phyloP scores from a whole-genome alignment of 768 basidiomycete genomes.

The Boletus patriciae region DNA sequence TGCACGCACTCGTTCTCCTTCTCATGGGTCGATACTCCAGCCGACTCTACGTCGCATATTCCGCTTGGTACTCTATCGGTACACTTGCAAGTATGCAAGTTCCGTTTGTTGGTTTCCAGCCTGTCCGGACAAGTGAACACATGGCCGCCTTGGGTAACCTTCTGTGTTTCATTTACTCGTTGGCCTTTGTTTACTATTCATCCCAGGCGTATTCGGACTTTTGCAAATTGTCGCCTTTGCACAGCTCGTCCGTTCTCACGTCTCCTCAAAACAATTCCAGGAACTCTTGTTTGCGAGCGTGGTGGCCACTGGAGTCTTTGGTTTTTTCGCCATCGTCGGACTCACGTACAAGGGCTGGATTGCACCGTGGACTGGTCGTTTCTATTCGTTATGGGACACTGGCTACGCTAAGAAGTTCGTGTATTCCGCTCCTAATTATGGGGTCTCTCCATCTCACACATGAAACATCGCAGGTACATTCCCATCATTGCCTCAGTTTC shows the following conservation, averaged over 20 bases:
- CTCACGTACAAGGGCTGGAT: constrained; percentile 94
- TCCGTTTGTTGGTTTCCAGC: constrained; percentile 98
- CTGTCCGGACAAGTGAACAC: constrained; percentile 96
- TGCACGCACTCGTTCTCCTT: constrained; percentile 92
- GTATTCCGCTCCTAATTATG: not conserved
- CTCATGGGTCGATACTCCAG: constrained; percentile 95
- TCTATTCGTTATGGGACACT: constrained; percentile 99
- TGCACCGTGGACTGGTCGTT: constrained; percentile 99
- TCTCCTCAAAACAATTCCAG: constrained; percentile 92
- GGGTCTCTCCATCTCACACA: not conserved
- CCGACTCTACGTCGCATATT: constrained; percentile 92
- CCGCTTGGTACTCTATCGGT: constrained; percentile 96
- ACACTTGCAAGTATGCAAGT: constrained; percentile 99
- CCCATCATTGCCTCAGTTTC: constrained; percentile 99
- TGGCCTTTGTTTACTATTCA: constrained; percentile 6
- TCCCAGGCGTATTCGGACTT: constrained; percentile 87
- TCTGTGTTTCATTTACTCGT: not conserved
- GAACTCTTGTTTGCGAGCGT: constrained; percentile 70
- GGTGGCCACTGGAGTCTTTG: constrained; percentile 67
- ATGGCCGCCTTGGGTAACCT: constrained; percentile 90
- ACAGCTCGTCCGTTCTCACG: constrained; percentile 82
- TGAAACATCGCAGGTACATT: constrained; percentile 61
- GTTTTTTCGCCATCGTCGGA: constrained; percentile 67
- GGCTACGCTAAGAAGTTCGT: constrained; percentile 95
- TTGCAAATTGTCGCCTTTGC: constrained; percentile 95